Percentiles rank a stretch among this genome's conserved stretches.
phyloP scores from a whole-genome alignment of 495 filamentous ascomycete genomes.

The Hypoxylon intermedium region DNA sequence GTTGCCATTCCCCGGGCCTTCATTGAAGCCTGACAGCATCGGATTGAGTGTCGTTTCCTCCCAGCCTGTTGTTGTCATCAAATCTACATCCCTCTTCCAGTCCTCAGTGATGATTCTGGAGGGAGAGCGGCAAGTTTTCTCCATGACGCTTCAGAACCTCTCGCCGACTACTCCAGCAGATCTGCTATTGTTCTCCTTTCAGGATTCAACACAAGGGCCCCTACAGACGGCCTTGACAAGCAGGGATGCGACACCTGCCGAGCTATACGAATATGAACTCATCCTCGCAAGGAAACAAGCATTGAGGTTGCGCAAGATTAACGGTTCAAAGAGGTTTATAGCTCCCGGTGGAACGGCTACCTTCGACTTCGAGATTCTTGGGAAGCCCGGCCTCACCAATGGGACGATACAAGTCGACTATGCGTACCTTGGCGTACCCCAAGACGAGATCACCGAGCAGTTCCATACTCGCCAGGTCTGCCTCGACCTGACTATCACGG shows the following conservation, averaged over 20 bases:
- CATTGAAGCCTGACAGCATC: too few species aligned
- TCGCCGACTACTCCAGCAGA: constrained; percentile 77
- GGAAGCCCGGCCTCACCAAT: constrained; percentile 83
- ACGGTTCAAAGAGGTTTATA: constrained; percentile 64
- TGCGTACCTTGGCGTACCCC: constrained; percentile 69
- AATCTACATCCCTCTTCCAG: constrained; percentile 79
- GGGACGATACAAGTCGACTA: constrained; percentile 86
- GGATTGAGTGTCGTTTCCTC: too few species aligned
- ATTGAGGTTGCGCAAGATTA: constrained; percentile 66
- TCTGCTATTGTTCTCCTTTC: constrained; percentile 83
- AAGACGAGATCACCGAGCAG: constrained; percentile 67
- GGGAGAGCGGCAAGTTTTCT: constrained; percentile 79
- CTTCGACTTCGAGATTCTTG: constrained; percentile 84
- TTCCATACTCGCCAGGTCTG: constrained; percentile 87
- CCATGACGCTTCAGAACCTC: constrained; percentile 78
- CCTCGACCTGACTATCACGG: constrained; percentile 83
- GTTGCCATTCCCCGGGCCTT: too few species aligned
- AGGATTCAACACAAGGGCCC: constrained; percentile 81
- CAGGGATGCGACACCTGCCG: constrained; percentile 75
- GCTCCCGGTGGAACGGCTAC: constrained; percentile 70
- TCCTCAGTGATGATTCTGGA: constrained; percentile 90
- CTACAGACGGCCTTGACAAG: constrained; percentile 76
- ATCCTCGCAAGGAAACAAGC: constrained; percentile 77
- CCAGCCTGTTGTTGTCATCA: constrained; percentile 71
- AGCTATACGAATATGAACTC: constrained; percentile 84